Evolutionary conservation across 2,329 filamentous ascomycete genomes (phyloP), one percentile per base, ranked within the genome.

Genomic region (Clonostachys solani): DNA sequence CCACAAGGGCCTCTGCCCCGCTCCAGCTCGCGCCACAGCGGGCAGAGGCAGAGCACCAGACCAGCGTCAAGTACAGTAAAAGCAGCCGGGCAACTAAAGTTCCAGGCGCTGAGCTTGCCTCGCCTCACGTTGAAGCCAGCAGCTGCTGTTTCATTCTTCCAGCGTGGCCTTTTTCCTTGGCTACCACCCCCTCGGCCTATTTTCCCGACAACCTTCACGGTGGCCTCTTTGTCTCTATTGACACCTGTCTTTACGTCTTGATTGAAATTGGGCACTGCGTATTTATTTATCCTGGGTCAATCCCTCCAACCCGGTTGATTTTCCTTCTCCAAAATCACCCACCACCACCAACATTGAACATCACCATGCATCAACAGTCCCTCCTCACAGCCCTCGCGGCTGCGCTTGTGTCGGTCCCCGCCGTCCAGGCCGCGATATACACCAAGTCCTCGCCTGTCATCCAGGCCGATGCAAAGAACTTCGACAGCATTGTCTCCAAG

Each of bases 371-470:
- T 61, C 73, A 72, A 51, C 63, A 73, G 60, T 66, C 71, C 52
- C 65, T 74, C 44, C 61, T 83, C 61, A 69, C 62, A 40, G 61
- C 61, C n/a, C 50, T 69, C 46, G 57, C 62, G 23, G 81, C 83
- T 49, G 69, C 89, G 43, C 72, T 94, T 53, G 78, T 87, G 51
- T 76, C 81, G 47, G 62, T 88, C 45, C 81, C 86, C 33, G 77
- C 77, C 44, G 78, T 78, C 48, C 82, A 84, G 46, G 86, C 87
- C 54, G 83, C 81, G 55, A 68, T 99, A 50, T 99, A 99, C 72
- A 72, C 83, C 50, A 95, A 92, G 72, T 88, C 78, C 64, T 96
- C 92, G 3, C 84, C 89, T 12, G 94, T 99, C 40, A 66, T 97
- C 40, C 89, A 95, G 66, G 72, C 97, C 54, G 84, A 87, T 58